Conservation (phyloP, 106 monocot species). For the Acorus gramineus region DNA sequence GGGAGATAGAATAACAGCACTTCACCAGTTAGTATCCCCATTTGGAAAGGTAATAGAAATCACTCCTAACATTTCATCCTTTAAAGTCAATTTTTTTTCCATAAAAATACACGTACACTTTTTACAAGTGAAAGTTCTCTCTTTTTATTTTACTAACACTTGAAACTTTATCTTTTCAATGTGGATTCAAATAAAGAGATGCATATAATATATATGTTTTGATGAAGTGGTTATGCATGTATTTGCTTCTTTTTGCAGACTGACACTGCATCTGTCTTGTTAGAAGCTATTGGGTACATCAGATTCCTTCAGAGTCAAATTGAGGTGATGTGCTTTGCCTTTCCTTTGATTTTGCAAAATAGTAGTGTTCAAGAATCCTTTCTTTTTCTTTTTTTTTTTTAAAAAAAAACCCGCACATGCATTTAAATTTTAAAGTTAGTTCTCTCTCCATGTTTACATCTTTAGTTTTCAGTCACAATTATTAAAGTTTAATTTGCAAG, state of each 20-base stretch:
- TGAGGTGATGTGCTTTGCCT: slow-evolving; percentile 31
- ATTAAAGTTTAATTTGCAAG: too few species aligned
- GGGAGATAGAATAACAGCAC: slow-evolving; percentile 83
- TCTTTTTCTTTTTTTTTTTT: slow-evolving; percentile 14
- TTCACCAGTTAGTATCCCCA: slow-evolving; percentile 93
- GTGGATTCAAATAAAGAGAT: slow-evolving; percentile 20
- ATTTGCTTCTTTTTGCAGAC: slow-evolving; percentile 57
- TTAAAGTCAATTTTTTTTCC: too few species aligned
- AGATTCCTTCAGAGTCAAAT: slow-evolving; percentile 92
- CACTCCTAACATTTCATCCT: too few species aligned
- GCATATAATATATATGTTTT: neutral
- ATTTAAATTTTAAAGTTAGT: too few species aligned
- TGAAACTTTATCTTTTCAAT: slow-evolving; percentile 3
- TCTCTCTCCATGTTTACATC: too few species aligned
- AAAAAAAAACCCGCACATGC: too few species aligned
- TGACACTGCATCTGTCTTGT: slow-evolving; percentile 91
- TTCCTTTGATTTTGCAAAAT: neutral
- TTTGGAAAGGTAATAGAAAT: slow-evolving; percentile 69
- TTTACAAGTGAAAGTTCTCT: too few species aligned
- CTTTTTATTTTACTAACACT: neutral
- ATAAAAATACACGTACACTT: too few species aligned
- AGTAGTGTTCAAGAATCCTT: neutral
- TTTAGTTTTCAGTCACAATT: too few species aligned
- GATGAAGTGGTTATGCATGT: neutral
- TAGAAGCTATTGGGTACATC: slow-evolving; percentile 92